phyloP scores from a whole-genome alignment of 768 basidiomycete species.

The Pisolithus sp. region DNA sequence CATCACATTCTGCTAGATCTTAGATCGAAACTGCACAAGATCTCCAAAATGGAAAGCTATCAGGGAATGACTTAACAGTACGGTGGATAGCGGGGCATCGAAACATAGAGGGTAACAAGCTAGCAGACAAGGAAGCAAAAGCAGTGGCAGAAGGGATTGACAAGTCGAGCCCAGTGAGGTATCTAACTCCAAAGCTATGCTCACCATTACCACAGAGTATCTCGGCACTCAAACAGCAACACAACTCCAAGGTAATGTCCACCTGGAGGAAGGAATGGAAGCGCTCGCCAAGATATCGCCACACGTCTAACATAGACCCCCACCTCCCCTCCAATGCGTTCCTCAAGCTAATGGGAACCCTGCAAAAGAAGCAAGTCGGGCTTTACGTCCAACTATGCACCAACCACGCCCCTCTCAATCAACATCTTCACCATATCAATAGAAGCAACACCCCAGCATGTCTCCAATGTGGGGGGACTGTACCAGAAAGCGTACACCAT shows the following conservation, averaged over 20 bases:
- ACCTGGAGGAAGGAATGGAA: not conserved
- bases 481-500: slow-evolving; percentile 25
- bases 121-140: slow-evolving; percentile 19
- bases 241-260: not conserved
- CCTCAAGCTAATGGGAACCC: not conserved
- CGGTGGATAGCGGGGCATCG: slow-evolving; percentile 15
- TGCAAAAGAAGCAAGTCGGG: slow-evolving; percentile 12
- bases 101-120: slow-evolving; percentile 14
- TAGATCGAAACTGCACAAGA: too few relatives aligned
- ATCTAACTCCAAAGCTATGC: not conserved
- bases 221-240: not conserved
- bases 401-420: slow-evolving; percentile 24
- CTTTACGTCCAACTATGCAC: slow-evolving; percentile 27
- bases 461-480: slow-evolving; percentile 12
- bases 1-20: slow-evolving; percentile 7
- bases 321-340: not conserved
- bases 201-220: not conserved
- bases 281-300: not conserved
- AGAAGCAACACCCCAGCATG: slow-evolving; percentile 21
- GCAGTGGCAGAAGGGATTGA: slow-evolving; percentile 4
- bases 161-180: not conserved
- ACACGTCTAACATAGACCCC: not conserved
- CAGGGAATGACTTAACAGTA: not conserved
- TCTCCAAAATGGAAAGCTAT: not conserved
- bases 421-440: slow-evolving; percentile 25